phyloP scores from a whole-genome alignment of 805 yeast genomes.

The Yarrowia hollandica region DNA sequence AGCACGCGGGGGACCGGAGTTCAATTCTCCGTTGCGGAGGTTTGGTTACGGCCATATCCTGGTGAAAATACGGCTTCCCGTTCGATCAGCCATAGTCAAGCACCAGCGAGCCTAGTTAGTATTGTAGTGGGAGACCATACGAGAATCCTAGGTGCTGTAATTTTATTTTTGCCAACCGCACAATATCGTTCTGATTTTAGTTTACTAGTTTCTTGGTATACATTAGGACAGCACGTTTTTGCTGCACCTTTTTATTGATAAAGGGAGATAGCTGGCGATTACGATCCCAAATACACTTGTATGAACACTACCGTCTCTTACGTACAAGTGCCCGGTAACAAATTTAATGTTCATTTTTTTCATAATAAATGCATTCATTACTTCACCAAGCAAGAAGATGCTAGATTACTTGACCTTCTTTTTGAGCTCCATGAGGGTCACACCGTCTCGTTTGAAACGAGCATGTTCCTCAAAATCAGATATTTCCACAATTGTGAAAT shows the following conservation, averaged over 20 bases:
- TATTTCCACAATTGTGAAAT: conserved; percentile 8
- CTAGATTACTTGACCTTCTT: conserved; percentile 12
- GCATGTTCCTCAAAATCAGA: conserved; percentile 23
- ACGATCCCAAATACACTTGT: too few relatives aligned
- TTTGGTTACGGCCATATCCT: conserved; percentile 28
- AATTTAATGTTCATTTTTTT: too few relatives aligned
- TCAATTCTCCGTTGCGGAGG: conserved; percentile 28
- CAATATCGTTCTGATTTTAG: too few relatives aligned
- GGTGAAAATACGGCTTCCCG: conserved; percentile 28
- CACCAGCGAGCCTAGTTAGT: conserved; percentile 28
- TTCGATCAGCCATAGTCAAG: conserved; percentile 28
- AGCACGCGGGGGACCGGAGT: conserved; percentile 29
- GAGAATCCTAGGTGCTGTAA: conserved; percentile 27
- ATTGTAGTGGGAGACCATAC: conserved; percentile 28
- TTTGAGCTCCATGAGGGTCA: conserved; percentile 17
- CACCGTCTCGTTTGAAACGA: conserved; percentile 19
- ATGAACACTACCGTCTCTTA: too few relatives aligned
- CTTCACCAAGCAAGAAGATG: not conserved
- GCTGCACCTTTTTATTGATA: too few relatives aligned
- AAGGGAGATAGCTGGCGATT: too few relatives aligned
- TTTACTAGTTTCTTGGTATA: too few relatives aligned
- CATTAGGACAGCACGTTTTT: too few relatives aligned
- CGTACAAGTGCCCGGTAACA: too few relatives aligned
- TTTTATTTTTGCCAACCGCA: not conserved
- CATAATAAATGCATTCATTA: conserved; percentile 7